Evolutionary conservation across 2,329 filamentous ascomycete genomes (phyloP).

Genomic region (Sphaerostilbella broomeana): DNA sequence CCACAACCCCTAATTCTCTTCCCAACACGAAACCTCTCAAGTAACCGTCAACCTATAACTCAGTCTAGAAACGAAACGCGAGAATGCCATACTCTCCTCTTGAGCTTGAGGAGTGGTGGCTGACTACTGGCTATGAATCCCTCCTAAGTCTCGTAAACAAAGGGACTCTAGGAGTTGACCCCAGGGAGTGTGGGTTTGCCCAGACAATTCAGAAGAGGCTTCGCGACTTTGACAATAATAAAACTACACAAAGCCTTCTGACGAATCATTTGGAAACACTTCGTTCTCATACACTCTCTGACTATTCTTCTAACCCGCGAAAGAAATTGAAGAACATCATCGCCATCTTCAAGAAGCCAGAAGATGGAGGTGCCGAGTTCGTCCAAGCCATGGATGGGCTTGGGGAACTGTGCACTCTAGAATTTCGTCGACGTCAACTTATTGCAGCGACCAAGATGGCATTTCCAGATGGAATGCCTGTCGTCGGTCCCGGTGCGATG

Average conservation of each 20-base stretch:
- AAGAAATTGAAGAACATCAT: conserved; percentile 21
- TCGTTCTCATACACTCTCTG: conserved; percentile 12
- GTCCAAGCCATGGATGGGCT: conserved; percentile 25
- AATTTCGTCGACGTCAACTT: conserved; percentile 26
- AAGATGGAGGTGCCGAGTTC: conserved; percentile 24
- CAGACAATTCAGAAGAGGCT: conserved; percentile 26
- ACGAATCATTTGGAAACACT: conserved; percentile 17
- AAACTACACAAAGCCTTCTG: conserved; percentile 16
- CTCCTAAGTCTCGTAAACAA: conserved; percentile 23
- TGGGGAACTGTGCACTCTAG: conserved; percentile 26
- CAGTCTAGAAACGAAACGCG: not conserved
- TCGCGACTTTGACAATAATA: conserved; percentile 26
- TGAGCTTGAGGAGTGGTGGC: conserved; percentile 31
- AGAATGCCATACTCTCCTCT: conserved; percentile 26
- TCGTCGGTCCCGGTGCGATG: conserved; percentile 15
- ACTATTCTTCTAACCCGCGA: conserved; percentile 23
- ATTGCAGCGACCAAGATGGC: conserved; percentile 19
- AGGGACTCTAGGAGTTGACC: conserved; percentile 13
- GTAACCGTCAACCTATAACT: not conserved
- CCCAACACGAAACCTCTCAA: not conserved
- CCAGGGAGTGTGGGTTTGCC: conserved; percentile 28
- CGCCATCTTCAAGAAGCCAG: conserved; percentile 22
- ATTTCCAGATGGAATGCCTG: conserved; percentile 11
- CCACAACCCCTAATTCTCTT: too few relatives aligned
- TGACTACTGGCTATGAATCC: conserved; percentile 19